These are phyloP conservation scores for Fraxinus velutina DNA, from an alignment of 305 asterid genomes.

Conservation along the genomic window DNA sequence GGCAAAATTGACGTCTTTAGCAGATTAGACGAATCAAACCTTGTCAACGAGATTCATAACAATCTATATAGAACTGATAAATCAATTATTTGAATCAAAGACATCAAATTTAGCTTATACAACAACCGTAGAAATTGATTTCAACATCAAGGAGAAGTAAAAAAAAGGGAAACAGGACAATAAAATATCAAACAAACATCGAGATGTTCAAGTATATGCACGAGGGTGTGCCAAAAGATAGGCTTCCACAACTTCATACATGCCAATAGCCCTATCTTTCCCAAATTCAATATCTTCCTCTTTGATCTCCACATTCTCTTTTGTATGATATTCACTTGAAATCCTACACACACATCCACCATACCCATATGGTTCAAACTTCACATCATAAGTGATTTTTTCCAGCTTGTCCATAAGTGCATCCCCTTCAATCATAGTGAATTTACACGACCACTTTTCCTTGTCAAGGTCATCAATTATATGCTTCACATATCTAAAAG, in stretches of 20 bases:
- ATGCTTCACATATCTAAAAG: slow-evolving; percentile 51
- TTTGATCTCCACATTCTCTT: slow-evolving; percentile 51
- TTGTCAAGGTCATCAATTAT: slow-evolving; percentile 41
- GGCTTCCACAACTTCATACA: slow-evolving; percentile 57
- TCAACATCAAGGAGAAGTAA: too few species aligned
- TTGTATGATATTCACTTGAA: slow-evolving; percentile 47
- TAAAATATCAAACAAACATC: background rate
- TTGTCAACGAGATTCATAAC: background rate
- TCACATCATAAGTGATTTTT: slow-evolving; percentile 40
- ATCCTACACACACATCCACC: slow-evolving; percentile 48
- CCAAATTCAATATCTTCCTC: slow-evolving; percentile 58
- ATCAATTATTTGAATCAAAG: background rate
- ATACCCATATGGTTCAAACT: slow-evolving; percentile 45
- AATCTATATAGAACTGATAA: too few species aligned
- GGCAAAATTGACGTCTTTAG: background rate
- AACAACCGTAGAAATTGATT: background rate
- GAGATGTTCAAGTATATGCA: slow-evolving; percentile 23
- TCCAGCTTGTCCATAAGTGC: slow-evolving; percentile 41
- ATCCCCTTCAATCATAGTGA: slow-evolving; percentile 49
- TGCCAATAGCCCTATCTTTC: slow-evolving; percentile 46
- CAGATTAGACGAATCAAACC: background rate
- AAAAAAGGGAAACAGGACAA: background rate
- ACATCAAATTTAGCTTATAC: too few species aligned
- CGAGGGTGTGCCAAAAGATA: slow-evolving; percentile 54
- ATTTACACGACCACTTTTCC: slow-evolving; percentile 34